A percentile compares a stretch with the other conserved stretches of the same genome.
Evolutionary conservation across 441 rosid species (phyloP).

Genomic region (Geranium incanum): DNA sequence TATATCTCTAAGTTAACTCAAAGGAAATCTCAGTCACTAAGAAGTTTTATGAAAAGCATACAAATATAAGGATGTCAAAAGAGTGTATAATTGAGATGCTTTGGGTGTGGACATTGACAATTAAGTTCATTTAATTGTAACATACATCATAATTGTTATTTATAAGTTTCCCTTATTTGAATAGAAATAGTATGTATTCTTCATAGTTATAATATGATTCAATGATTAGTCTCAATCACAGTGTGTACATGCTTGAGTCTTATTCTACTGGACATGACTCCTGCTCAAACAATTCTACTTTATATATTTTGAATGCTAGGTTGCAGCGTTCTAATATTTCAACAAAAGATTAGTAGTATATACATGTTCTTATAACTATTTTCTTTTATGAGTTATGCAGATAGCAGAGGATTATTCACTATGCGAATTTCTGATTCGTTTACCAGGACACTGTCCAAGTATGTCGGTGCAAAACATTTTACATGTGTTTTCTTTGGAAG

Average conservation of each 20-base stretch:
- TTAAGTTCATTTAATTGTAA: not conserved
- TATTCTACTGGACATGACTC: not conserved
- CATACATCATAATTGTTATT: too few relatives aligned
- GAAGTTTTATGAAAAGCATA: not conserved
- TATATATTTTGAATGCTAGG: not conserved
- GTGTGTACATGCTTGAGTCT: not conserved
- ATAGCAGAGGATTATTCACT: constrained; percentile 98
- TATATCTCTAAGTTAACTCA: not conserved
- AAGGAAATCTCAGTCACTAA: not conserved
- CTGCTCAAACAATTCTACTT: not conserved
- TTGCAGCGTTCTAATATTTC: too few relatives aligned
- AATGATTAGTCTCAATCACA: not conserved
- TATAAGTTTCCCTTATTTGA: not conserved
- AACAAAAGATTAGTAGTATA: not conserved
- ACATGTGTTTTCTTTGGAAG: constrained; percentile 6
- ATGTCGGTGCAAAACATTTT: constrained; percentile 22
- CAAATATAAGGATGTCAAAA: not conserved
- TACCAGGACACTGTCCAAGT: constrained; percentile 99
- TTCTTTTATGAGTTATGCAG: constrained; percentile 29
- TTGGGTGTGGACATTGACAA: not conserved
- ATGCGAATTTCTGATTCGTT: constrained; percentile 87
- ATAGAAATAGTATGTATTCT: not conserved
- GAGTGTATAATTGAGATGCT: not conserved
- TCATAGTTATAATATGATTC: not conserved
- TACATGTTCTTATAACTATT: not conserved